Evolutionary conservation across 495 filamentous ascomycete species (phyloP).

Genomic region (Penicillium coprophilum): DNA sequence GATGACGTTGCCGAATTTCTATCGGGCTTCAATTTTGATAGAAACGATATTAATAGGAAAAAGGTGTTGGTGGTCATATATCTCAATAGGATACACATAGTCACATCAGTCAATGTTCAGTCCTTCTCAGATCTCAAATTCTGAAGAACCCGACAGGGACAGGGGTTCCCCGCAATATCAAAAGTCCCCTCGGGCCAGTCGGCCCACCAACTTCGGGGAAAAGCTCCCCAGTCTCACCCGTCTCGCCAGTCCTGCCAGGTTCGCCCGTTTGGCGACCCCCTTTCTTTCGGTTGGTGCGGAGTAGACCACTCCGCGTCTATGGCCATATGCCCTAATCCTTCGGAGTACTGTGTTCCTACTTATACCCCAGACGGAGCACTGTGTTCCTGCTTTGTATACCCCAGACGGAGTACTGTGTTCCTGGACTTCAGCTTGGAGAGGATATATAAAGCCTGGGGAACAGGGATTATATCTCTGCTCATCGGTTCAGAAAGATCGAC

Average conservation of each 20-base stretch:
- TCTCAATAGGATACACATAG: too few relatives aligned
- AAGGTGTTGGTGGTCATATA: too few relatives aligned
- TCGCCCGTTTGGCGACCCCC: conserved; percentile 11
- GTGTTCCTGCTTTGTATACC: not conserved
- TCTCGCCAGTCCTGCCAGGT: too few relatives aligned
- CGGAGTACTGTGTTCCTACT: conserved; percentile 26
- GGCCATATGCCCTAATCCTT: conserved; percentile 1
- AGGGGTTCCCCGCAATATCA: conserved; percentile 23
- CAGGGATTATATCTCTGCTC: not conserved
- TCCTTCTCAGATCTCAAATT: too few relatives aligned
- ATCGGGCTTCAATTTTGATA: not conserved
- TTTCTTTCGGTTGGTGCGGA: conserved; percentile 21
- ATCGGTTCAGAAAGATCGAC: not conserved
- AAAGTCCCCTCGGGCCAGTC: conserved; percentile 10
- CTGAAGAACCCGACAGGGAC: too few relatives aligned
- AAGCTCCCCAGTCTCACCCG: too few relatives aligned
- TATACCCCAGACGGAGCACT: conserved; percentile 2
- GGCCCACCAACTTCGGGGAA: conserved; percentile 11
- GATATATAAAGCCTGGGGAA: conserved; percentile 3
- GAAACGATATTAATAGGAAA: not conserved
- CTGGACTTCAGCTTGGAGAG: not conserved
- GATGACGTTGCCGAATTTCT: not conserved
- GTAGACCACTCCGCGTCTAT: conserved; percentile 20
- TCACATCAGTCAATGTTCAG: too few relatives aligned
- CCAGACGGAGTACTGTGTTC: not conserved